phyloP scores from a whole-genome alignment of 2,329 filamentous ascomycete genomes.

The Xylariaceae sp. region DNA sequence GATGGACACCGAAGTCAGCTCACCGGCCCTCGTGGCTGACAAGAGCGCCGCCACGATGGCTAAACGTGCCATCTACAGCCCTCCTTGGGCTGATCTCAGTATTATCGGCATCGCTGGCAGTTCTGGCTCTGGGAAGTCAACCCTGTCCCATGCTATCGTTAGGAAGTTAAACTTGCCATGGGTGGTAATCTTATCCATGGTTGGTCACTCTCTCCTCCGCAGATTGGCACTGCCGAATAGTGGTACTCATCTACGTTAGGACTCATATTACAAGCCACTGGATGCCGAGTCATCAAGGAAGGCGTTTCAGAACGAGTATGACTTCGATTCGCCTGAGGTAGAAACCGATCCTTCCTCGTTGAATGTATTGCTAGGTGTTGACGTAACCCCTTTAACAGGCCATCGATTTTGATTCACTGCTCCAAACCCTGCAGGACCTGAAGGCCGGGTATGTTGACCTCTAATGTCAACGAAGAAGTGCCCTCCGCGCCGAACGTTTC shows the following conservation, averaged over 20 bases:
- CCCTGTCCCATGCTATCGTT: slow-evolving; percentile 86
- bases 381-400: slow-evolving; percentile 43
- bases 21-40: slow-evolving; percentile 28
- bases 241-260: slow-evolving; percentile 46
- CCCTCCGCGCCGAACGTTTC: too few relatives aligned
- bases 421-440: slow-evolving; percentile 73
- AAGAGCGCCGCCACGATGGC: slow-evolving; percentile 40
- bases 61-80: slow-evolving; percentile 71
- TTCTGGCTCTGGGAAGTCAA: slow-evolving; percentile 94
- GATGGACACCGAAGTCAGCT: slow-evolving; percentile 28
- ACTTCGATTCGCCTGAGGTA: slow-evolving; percentile 86
- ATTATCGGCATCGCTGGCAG: slow-evolving; percentile 96
- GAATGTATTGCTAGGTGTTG: slow-evolving; percentile 16
- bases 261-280: slow-evolving; percentile 94
- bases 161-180: slow-evolving; percentile 86
- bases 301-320: slow-evolving; percentile 87
- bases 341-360: slow-evolving; percentile 15
- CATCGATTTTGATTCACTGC: slow-evolving; percentile 87
- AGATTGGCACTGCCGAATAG: slow-evolving; percentile 4
- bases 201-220: slow-evolving; percentile 37
- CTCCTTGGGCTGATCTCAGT: slow-evolving; percentile 92
- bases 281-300: slow-evolving; percentile 69
- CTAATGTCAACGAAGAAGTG: not conserved
- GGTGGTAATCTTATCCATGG: slow-evolving; percentile 97
- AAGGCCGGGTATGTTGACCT: slow-evolving; percentile 70